Evolutionary conservation across 1,284 basidiomycete genomes (phyloP).

Genomic region (Cryptococcus neoformans): DNA sequence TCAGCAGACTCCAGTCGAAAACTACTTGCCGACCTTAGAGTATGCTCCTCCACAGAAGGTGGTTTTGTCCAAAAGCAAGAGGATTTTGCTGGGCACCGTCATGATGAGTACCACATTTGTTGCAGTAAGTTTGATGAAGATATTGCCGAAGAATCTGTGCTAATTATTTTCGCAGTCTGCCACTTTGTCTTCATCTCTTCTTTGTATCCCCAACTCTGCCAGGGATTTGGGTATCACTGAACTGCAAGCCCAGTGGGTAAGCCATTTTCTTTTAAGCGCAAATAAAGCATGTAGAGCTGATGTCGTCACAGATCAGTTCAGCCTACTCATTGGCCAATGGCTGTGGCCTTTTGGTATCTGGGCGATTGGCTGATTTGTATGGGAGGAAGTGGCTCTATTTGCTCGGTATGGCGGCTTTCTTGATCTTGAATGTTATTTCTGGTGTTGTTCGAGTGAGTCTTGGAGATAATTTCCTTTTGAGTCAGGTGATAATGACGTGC

Average conservation of each 20-base stretch:
- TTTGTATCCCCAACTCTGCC: constrained; percentile 45
- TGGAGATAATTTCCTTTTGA: background rate
- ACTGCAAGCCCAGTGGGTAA: constrained; percentile 44
- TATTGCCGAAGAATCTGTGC: background rate
- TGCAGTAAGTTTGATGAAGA: constrained; percentile 13
- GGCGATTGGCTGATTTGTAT: constrained; percentile 47
- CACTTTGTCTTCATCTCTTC: constrained; percentile 6
- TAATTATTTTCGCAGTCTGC: constrained; percentile 10
- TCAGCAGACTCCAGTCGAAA: constrained; percentile 5
- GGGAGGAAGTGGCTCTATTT: constrained; percentile 44
- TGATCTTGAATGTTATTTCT: constrained; percentile 14
- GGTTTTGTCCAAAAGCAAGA: constrained; percentile 6
- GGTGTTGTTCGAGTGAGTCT: constrained; percentile 20
- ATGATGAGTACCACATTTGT: constrained; percentile 27
- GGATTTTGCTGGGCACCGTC: constrained; percentile 16
- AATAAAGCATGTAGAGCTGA: background rate
- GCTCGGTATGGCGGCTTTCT: constrained; percentile 20
- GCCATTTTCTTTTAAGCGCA: background rate
- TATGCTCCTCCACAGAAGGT: constrained; percentile 3
- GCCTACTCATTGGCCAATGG: constrained; percentile 47
- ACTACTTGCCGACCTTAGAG: constrained; percentile 1
- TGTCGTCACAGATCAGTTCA: constrained; percentile 16
- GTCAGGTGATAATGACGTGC: background rate
- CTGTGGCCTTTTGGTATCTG: constrained; percentile 46
- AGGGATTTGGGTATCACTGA: constrained; percentile 30